phyloP scores from a whole-genome alignment of 139 green algal species.

The Micractinium sp. region DNA sequence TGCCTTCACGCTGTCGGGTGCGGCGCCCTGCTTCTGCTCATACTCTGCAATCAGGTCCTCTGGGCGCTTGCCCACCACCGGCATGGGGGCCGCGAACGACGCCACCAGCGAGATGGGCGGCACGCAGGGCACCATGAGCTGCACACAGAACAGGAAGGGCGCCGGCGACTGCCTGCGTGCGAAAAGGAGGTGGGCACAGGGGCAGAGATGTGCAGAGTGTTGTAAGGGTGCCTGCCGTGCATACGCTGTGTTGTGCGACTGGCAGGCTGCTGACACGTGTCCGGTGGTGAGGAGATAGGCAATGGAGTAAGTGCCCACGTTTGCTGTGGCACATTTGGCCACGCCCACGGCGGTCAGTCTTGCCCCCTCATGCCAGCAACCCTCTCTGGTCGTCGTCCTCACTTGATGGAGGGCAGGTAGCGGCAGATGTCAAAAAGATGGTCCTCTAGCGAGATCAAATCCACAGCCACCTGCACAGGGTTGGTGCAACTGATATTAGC shows the following conservation, averaged over 20 bases:
- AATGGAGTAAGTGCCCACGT: too few species aligned
- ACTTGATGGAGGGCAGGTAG: slow-evolving; percentile 50
- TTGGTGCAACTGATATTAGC: too few species aligned
- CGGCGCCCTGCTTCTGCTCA: not conserved
- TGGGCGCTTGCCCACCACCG: not conserved
- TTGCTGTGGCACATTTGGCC: too few species aligned
- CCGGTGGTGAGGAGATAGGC: too few species aligned
- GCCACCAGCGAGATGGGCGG: slow-evolving; percentile 36
- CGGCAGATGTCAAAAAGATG: slow-evolving; percentile 54
- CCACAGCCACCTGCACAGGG: slow-evolving; percentile 18
- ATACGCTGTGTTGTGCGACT: too few species aligned
- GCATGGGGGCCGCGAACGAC: slow-evolving; percentile 1
- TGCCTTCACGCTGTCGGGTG: not conserved
- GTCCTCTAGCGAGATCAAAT: slow-evolving; percentile 53
- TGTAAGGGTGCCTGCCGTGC: too few species aligned
- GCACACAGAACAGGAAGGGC: slow-evolving; percentile 45
- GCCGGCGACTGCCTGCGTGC: slow-evolving; percentile 26
- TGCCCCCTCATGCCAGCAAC: not conserved
- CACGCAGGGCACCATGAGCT: slow-evolving; percentile 45
- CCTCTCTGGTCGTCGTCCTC: not conserved
- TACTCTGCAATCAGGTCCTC: slow-evolving; percentile 13
- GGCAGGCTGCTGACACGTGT: too few species aligned
- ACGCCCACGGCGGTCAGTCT: too few species aligned
- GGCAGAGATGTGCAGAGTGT: not conserved
- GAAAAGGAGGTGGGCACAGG: not conserved